Evolutionary conservation across 2,329 filamentous ascomycete species (phyloP).

Genomic region (Helotiales sp.): DNA sequence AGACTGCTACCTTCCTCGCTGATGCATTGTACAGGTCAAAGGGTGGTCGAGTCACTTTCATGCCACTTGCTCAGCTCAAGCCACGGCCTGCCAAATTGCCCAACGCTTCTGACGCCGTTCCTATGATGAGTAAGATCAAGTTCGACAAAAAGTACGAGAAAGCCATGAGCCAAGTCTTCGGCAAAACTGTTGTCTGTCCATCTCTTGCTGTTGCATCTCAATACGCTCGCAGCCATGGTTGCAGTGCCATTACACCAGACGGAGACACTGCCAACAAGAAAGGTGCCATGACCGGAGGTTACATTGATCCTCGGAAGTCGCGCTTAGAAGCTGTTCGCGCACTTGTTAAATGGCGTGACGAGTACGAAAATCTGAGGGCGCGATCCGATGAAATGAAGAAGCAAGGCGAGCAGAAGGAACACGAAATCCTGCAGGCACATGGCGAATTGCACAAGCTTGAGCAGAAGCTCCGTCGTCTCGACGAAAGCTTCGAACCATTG

Average conservation of each 20-base stretch:
- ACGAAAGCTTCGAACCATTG: constrained; percentile 79
- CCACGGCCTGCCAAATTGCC: constrained; percentile 74
- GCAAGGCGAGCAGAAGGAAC: constrained; percentile 77
- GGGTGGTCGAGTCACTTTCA: constrained; percentile 88
- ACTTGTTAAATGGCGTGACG: constrained; percentile 71
- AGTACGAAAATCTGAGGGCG: constrained; percentile 66
- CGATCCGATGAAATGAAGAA: constrained; percentile 65
- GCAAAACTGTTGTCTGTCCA: constrained; percentile 90
- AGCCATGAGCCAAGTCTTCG: constrained; percentile 93
- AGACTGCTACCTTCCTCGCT: constrained; percentile 79
- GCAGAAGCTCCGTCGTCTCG: constrained; percentile 73
- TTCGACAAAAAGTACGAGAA: constrained; percentile 77
- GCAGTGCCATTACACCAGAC: constrained; percentile 91
- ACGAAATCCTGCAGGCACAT: constrained; percentile 84
- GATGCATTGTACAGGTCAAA: constrained; percentile 77
- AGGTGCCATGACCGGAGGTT: constrained; percentile 93
- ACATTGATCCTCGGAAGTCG: constrained; percentile 81
- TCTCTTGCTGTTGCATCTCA: constrained; percentile 85
- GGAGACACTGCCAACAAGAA: constrained; percentile 95
- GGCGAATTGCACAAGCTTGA: constrained; percentile 82
- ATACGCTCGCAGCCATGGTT: constrained; percentile 87
- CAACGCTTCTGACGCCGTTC: constrained; percentile 81
- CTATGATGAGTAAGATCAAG: constrained; percentile 79
- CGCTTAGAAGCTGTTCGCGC: constrained; percentile 81
- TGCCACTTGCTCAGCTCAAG: constrained; percentile 83